Evolutionary conservation across 75 land plant species (phyloP), one percentile per base, ranked within the genome.

Genomic region (Chamaecyparis obtusa): DNA sequence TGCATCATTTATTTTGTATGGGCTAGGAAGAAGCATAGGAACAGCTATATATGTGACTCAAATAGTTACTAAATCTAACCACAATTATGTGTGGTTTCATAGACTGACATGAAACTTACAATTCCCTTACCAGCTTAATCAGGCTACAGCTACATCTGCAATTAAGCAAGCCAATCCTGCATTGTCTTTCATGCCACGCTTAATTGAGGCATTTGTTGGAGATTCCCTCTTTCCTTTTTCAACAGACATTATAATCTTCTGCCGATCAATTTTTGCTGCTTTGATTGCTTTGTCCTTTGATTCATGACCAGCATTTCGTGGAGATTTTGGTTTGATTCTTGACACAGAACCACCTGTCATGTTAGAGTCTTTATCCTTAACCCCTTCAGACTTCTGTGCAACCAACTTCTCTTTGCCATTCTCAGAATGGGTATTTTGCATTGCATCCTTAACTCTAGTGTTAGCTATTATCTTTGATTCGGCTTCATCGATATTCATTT

Each of bases 121-220:
- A 78, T 41, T 17, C 6, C 44, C 44, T 21, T 78, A 41, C 1
- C 83, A 3, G 46, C 39, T 33, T 46, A 10, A 81, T 46, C 48
- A 81, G 51, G 83, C 30, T 10, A 46, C 51, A 81, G 83, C 83
- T 81, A 81, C 48, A 46, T 81, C 83, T 46, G 83, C 32, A 81
- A 81, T 46, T 81, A 81, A 81, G 49, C 51, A 81, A 46, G 83
- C 46, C 83, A 81, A 46, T 46, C 54, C 83, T 46, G 83, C 32
- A 81, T 81, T 81, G 17, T 49, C 51, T 81, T 81, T 81, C 21
- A 81, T 46, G 24, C 32, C 49, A 13, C 83, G 83, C 30, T 81
- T 81, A 39, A 46, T n/a, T 44, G 83, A 81, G 14, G 83, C 32
- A 81, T 81, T 81, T 81, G 54, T 4, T 81, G 83, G n/a, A 14